Conservation (phyloP, 169 alveolate species). For the Eimeria sp. region DNA sequence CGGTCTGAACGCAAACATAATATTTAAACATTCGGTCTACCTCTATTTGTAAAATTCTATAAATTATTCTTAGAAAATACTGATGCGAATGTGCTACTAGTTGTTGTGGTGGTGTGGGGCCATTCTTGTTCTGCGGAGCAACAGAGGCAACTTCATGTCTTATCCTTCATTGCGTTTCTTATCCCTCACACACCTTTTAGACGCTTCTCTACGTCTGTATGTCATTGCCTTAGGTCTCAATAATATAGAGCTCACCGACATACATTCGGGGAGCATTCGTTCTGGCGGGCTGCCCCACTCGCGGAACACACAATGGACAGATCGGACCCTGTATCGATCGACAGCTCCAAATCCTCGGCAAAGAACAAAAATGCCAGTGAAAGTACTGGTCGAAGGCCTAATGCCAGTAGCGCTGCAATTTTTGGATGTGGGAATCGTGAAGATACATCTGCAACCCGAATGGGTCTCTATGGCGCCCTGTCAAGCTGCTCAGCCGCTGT, state of each 20-base stretch:
- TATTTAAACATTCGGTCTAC: neutral
- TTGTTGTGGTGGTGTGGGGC: neutral
- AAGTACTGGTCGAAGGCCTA: neutral
- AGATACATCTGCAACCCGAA: conserved; percentile 36
- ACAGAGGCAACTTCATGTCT: neutral
- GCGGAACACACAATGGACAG: neutral
- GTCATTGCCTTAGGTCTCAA: neutral
- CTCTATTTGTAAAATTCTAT: neutral
- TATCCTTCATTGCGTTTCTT: neutral
- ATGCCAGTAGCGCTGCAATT: conserved; percentile 50
- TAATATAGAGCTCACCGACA: neutral
- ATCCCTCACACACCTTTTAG: neutral
- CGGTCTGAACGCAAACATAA: neutral
- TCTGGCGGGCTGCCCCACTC: too few species aligned
- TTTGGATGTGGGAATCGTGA: conserved; percentile 32
- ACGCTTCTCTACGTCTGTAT: neutral
- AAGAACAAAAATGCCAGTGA: neutral
- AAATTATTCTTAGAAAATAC: neutral
- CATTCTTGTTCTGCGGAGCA: neutral
- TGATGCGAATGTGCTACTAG: neutral
- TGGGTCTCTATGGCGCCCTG: conserved; percentile 80
- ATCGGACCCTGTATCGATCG: conserved; percentile 15
- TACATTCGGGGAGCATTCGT: neutral
- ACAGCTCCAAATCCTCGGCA: conserved; percentile 19
- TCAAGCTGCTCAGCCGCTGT: conserved; percentile 74